Evolutionary conservation across 169 alveolate genomes (phyloP).

Genomic region (Cryptosporidium sp.): DNA sequence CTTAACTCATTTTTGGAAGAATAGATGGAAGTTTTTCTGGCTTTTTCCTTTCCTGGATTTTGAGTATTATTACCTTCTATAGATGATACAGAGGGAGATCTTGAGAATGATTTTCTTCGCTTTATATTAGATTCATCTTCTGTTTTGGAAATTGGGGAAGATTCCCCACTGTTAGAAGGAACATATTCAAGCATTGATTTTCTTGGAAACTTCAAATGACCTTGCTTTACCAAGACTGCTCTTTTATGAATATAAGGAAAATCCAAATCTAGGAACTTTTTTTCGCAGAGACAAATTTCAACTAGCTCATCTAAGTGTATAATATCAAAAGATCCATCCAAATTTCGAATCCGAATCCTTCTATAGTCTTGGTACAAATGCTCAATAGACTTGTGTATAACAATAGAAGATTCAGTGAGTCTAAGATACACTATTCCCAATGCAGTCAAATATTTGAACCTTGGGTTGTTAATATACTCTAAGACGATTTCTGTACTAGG

Average conservation of each 20-base stretch:
- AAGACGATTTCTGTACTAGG: slow-evolving; percentile 94
- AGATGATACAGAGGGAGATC: slow-evolving; percentile 28
- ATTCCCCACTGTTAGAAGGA: neutral
- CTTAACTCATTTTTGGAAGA: slow-evolving; percentile 68
- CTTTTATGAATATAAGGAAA: slow-evolving; percentile 94
- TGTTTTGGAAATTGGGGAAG: neutral
- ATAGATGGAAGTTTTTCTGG: neutral
- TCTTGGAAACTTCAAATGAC: slow-evolving; percentile 82
- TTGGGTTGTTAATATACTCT: slow-evolving; percentile 94
- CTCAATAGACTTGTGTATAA: slow-evolving; percentile 88
- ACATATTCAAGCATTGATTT: slow-evolving; percentile 49
- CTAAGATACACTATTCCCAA: slow-evolving; percentile 94
- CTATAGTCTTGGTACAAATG: slow-evolving; percentile 96
- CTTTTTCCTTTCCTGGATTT: neutral
- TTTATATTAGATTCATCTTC: neutral
- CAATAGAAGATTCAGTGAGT: slow-evolving; percentile 84
- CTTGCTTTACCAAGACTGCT: slow-evolving; percentile 87
- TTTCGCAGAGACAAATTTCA: slow-evolving; percentile 92
- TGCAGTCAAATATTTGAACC: slow-evolving; percentile 96
- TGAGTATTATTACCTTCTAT: neutral
- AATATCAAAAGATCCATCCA: slow-evolving; percentile 88
- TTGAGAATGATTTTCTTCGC: slow-evolving; percentile 26
- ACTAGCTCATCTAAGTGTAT: slow-evolving; percentile 97
- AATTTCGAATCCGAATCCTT: slow-evolving; percentile 90
- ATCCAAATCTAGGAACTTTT: slow-evolving; percentile 90